These are phyloP conservation scores for Camelina neglecta DNA, from an alignment of 345 rosid genomes.

Conservation along the genomic window DNA sequence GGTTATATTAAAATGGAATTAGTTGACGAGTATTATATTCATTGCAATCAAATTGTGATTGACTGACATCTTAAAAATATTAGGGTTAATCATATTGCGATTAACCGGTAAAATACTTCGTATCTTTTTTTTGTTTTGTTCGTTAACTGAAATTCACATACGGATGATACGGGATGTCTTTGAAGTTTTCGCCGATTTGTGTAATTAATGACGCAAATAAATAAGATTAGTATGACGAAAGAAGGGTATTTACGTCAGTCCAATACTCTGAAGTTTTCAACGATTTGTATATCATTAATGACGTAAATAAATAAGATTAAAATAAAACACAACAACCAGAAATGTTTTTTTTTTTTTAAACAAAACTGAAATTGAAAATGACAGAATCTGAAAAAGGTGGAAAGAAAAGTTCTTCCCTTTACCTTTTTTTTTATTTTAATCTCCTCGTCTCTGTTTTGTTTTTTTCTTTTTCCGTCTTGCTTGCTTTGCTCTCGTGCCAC, in stretches of 20 bases:
- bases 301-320: constrained; percentile 14
- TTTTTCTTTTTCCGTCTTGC: constrained; percentile 5
- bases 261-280: constrained; percentile 36
- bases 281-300: constrained; percentile 1
- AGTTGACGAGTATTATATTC: background rate
- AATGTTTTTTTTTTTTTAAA: background rate
- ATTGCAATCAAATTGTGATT: background rate
- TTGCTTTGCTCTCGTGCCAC: constrained; percentile 7
- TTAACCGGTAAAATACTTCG: background rate
- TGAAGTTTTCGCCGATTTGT: too few relatives aligned
- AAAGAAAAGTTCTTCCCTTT: constrained; percentile 33
- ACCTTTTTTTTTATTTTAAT: constrained; percentile 3
- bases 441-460: constrained; percentile 18
- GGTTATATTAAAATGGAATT: background rate
- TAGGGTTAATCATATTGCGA: background rate
- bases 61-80: background rate
- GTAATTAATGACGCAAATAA: background rate
- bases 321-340: constrained; percentile 12
- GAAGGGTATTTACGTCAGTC: constrained; percentile 20
- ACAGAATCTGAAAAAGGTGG: constrained; percentile 32
- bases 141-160: too few relatives aligned
- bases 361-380: constrained; percentile 29
- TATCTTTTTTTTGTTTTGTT: too few relatives aligned
- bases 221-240: background rate
- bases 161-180: too few relatives aligned